A percentile compares a stretch with the other conserved stretches of the same genome.
Conservation (phyloP, 2,329 filamentous ascomycete species). For the Alternaria angustiovoidea region DNA sequence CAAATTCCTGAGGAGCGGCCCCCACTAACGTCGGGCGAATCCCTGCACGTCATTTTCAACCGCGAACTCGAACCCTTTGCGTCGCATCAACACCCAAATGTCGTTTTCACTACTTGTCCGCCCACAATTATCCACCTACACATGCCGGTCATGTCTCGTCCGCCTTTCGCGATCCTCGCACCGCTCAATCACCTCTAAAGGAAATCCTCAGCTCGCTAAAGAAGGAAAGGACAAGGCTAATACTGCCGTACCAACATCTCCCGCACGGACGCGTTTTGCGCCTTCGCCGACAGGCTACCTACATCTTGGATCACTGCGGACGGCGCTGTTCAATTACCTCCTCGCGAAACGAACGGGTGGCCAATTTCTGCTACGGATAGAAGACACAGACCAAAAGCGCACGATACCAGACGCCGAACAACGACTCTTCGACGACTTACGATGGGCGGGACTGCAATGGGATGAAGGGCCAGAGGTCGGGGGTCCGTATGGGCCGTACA, state of each 20-base stretch:
- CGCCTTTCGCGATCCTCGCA: constrained; percentile 28
- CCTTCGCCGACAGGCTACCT: constrained; percentile 95
- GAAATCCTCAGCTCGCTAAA: constrained; percentile 1
- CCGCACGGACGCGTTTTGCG: constrained; percentile 80
- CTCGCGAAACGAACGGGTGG: constrained; percentile 87
- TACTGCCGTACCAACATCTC: constrained; percentile 36
- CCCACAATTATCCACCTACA: constrained; percentile 34
- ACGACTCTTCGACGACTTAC: constrained; percentile 78
- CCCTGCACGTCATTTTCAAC: constrained; percentile 16
- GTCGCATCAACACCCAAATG: constrained; percentile 28
- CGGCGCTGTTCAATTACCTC: constrained; percentile 94
- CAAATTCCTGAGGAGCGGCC: constrained; percentile 12
- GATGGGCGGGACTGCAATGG: constrained; percentile 91
- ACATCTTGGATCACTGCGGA: constrained; percentile 89
- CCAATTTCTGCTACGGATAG: constrained; percentile 88
- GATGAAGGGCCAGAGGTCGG: constrained; percentile 89
- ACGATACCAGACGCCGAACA: constrained; percentile 82
- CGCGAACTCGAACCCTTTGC: constrained; percentile 5
- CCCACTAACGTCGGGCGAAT: constrained; percentile 13
- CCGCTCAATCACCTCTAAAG: constrained; percentile 24
- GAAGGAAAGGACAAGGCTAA: constrained; percentile 9
- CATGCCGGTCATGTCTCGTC: constrained; percentile 41
- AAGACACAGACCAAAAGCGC: constrained; percentile 93
- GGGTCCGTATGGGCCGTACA: constrained; percentile 86
- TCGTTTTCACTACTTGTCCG: constrained; percentile 30